Evolutionary conservation across 1,284 basidiomycete species (phyloP).

Genomic region (Lentinula novae-zelandiae): DNA sequence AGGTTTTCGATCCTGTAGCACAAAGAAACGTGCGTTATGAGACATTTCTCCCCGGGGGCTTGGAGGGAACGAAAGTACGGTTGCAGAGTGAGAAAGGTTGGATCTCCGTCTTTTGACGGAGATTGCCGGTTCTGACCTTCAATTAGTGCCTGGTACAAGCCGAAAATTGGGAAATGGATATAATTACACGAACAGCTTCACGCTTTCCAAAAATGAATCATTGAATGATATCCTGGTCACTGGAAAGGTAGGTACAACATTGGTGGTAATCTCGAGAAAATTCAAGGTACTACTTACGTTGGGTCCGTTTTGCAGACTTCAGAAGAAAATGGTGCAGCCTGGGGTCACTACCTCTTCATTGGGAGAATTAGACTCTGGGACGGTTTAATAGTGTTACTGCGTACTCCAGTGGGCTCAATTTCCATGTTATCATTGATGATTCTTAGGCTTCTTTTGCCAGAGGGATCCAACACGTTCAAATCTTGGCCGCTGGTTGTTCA

Average conservation of each 20-base stretch:
- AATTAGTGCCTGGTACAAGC: background rate
- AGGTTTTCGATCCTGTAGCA: conserved; percentile 34
- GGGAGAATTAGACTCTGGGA: conserved; percentile 49
- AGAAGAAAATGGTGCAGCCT: conserved; percentile 37
- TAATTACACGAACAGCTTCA: conserved; percentile 32
- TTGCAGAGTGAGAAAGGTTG: conserved; percentile 19
- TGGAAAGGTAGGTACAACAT: conserved; percentile 31
- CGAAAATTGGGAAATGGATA: conserved; percentile 17
- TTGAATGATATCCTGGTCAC: conserved; percentile 47
- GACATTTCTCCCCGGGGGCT: conserved; percentile 32
- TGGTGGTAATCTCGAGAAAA: conserved; percentile 10
- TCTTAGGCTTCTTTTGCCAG: conserved; percentile 21
- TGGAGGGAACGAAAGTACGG: conserved; percentile 20
- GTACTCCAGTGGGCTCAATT: conserved; percentile 34
- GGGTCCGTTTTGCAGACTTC: background rate
- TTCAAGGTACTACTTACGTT: background rate
- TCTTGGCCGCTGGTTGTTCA: conserved; percentile 44
- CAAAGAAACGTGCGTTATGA: conserved; percentile 37
- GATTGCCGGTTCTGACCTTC: conserved; percentile 23
- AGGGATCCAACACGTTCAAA: conserved; percentile 24
- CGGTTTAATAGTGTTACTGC: conserved; percentile 42
- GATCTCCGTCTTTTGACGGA: conserved; percentile 25
- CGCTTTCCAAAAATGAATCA: conserved; percentile 29
- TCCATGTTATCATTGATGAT: conserved; percentile 1
- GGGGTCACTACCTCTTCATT: conserved; percentile 42